A percentile compares a stretch with the other conserved stretches of the same genome.
phyloP scores from a whole-genome alignment of 2,329 filamentous ascomycete species.

The Pseudocercospora pini-densiflorae region DNA sequence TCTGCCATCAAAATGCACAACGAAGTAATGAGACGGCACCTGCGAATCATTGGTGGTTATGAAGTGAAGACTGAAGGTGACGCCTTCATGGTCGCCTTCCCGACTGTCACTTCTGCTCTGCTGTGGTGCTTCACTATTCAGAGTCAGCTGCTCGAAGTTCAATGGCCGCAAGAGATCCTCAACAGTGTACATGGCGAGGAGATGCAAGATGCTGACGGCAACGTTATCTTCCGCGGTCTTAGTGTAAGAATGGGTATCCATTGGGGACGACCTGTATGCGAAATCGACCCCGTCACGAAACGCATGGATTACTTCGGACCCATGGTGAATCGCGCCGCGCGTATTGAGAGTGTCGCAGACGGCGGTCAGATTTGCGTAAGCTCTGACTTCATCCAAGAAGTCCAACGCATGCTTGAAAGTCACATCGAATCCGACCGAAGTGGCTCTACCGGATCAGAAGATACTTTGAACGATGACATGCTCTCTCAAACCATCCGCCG shows the following conservation, averaged over 20 bases:
- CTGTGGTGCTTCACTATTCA: conserved; percentile 98
- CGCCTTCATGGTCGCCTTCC: conserved; percentile 99
- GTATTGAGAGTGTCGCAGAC: conserved; percentile 92
- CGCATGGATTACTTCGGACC: conserved; percentile 99
- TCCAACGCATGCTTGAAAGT: conserved; percentile 85
- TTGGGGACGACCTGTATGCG: conserved; percentile 91
- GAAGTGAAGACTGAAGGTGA: conserved; percentile 99
- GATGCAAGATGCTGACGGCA: conserved; percentile 79
- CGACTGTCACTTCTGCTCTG: conserved; percentile 90
- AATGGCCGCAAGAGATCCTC: conserved; percentile 92
- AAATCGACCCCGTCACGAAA: conserved; percentile 92
- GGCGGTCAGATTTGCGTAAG: conserved; percentile 97
- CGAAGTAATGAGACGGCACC: conserved; percentile 90
- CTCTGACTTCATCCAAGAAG: conserved; percentile 95
- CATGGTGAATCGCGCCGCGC: conserved; percentile 97
- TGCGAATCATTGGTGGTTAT: conserved; percentile 92
- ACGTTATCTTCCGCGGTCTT: conserved; percentile 88
- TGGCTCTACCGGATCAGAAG: conserved; percentile 71
- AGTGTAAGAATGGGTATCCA: conserved; percentile 98
- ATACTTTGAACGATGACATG: conserved; percentile 75
- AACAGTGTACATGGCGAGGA: conserved; percentile 84
- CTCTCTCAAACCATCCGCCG: conserved; percentile 79
- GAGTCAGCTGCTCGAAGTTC: conserved; percentile 80
- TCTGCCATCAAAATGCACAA: conserved; percentile 98
- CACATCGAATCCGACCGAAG: conserved; percentile 83